Percentiles rank a stretch among this genome's conserved stretches.
These are phyloP conservation scores for Astrocystis sublimbata DNA, from an alignment of 495 filamentous ascomycete genomes.

Conservation along the genomic window DNA sequence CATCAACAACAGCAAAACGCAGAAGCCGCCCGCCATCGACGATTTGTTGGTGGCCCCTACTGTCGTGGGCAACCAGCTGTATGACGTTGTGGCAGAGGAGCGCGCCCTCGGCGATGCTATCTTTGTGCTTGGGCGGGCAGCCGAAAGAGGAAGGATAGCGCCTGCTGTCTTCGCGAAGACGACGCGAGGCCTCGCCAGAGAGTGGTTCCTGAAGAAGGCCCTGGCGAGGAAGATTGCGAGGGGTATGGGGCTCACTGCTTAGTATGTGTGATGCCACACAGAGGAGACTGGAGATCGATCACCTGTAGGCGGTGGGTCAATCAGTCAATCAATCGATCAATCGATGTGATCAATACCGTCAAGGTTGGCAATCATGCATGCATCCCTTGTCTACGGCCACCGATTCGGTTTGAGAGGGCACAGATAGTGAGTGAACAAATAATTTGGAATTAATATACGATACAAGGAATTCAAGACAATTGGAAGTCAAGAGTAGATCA, in stretches of 20 bases:
- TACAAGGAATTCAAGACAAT: no score
- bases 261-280: neutral
- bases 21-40: conserved; percentile 62
- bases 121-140: conserved; percentile 76
- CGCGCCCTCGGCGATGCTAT: conserved; percentile 79
- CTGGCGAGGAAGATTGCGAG: conserved; percentile 82
- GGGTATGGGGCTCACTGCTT: conserved; percentile 69
- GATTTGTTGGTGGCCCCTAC: conserved; percentile 91
- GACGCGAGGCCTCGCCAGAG: conserved; percentile 79
- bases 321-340: no score
- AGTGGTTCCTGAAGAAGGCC: conserved; percentile 89
- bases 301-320: no score
- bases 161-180: conserved; percentile 81
- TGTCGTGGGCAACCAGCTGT: conserved; percentile 89
- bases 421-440: no score
- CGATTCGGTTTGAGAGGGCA: no score
- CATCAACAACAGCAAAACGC: conserved; percentile 50
- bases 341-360: neutral
- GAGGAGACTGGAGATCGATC: neutral
- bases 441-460: no score
- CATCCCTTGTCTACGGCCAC: no score
- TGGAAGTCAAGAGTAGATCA: no score
- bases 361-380: neutral
- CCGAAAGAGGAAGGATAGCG: conserved; percentile 78
- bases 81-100: conserved; percentile 84